phyloP scores from a whole-genome alignment of 768 basidiomycete species.

The Tylopilus felleus region DNA sequence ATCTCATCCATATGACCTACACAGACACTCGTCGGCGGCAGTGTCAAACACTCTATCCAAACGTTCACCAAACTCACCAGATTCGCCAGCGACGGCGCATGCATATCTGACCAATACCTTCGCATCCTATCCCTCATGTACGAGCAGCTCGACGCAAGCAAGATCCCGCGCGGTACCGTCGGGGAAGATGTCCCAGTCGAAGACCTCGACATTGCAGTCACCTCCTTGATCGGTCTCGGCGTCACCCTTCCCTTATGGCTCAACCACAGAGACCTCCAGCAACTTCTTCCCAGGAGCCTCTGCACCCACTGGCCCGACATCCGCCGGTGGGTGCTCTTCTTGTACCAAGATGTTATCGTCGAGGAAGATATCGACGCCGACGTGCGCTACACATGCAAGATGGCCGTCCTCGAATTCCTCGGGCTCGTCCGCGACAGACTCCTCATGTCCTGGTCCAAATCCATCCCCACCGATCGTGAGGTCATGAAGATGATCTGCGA shows the following conservation, averaged over 20 bases:
- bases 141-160: constrained; percentile 17
- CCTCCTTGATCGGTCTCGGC: constrained; percentile 20
- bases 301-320: constrained; percentile 22
- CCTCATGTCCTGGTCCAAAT: constrained; percentile 27
- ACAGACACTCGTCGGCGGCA: constrained; percentile 16
- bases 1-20: not conserved
- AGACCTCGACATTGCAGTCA: constrained; percentile 11
- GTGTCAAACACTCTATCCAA: constrained; percentile 10
- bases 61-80: constrained; percentile 13
- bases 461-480: constrained; percentile 22
- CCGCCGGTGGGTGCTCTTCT: constrained; percentile 26
- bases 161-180: constrained; percentile 15
- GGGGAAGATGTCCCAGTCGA: constrained; percentile 3
- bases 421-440: constrained; percentile 24
- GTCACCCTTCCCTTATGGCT: constrained; percentile 26
- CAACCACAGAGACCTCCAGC: constrained; percentile 8
- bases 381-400: constrained; percentile 22
- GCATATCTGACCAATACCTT: constrained; percentile 21
- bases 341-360: constrained; percentile 17
- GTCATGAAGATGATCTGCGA: constrained; percentile 28
- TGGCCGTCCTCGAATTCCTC: constrained; percentile 25
- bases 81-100: constrained; percentile 10
- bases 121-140: constrained; percentile 22
- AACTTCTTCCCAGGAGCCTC: constrained; percentile 15
- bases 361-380: constrained; percentile 1